Base-by-base conservation (phyloP, 169 alveolate genomes). In the Plasmodium relictum region DNA sequence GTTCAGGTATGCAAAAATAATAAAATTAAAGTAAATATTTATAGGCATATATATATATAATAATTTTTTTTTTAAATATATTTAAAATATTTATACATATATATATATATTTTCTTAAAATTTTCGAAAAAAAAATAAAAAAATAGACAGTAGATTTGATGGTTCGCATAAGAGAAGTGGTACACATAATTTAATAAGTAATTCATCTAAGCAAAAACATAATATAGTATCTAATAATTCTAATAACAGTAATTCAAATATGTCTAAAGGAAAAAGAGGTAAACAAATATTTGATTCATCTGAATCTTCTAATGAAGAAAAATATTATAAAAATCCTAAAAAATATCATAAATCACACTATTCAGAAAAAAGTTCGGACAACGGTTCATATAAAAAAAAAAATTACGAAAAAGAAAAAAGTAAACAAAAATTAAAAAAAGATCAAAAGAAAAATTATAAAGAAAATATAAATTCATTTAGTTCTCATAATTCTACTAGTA, bases 401-500 rank as follows among this genome's bases (percentile, higher is more conserved):
- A 66, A 80, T 80, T n/a, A 80, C 48, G 80, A 80, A 66, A 80
- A 80, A 65, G 83, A 66, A 50, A 78, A 78, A 78, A 78, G 80
- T 48, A 78, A 78, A 78, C 31, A 63, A 18, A 78, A 65, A 63
- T 65, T 78, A 66, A 80, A 80, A 80, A 80, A 80, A 20, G 89
- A 80, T 69, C 26, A 80, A 65, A 80, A 50, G 80, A 63, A 80
- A 80, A 80, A 48, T 65, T 80, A 48, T 39, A 80, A 80, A 80
- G 89, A 80, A 66, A 80, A 65, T 66, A 50, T 65, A 50, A 80
- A 80, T 68, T 66, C 89, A 80, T 80, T 80, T 66, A 80, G 78
- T 80, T 80, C 83, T 66, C 89, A 65, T 52, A 69, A 80, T 80
- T 80, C 89, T 80, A 37, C 71, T 80, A 80, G 89, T 80, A 80